Evolutionary conservation across 441 rosid genomes (phyloP).

Genomic region (Eruca vesicaria): DNA sequence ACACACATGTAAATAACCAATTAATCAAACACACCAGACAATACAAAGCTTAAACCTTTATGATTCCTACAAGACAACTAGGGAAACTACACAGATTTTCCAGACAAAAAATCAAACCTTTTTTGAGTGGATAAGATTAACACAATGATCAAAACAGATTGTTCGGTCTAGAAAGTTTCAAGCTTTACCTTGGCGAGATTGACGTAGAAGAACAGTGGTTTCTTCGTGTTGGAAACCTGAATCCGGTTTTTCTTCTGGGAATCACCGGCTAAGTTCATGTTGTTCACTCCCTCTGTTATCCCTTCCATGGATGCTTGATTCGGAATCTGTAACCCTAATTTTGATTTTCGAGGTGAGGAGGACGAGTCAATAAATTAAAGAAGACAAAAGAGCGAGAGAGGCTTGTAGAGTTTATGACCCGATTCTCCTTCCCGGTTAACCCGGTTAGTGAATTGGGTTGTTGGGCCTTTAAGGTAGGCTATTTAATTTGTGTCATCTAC

Average conservation of each 20-base stretch:
- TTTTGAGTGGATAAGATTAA: background rate
- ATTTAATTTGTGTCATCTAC: background rate
- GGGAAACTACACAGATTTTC: background rate
- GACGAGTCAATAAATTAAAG: background rate
- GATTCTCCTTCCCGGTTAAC: slow-evolving; percentile 16
- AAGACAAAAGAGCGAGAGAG: background rate
- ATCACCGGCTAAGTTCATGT: slow-evolving; percentile 47
- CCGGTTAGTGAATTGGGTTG: slow-evolving; percentile 11
- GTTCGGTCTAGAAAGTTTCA: background rate
- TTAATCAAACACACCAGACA: background rate
- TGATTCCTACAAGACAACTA: background rate
- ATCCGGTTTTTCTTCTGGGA: slow-evolving; percentile 71
- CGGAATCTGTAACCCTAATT: slow-evolving; percentile 30
- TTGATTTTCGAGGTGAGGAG: background rate
- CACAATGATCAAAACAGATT: background rate
- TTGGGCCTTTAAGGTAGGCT: background rate
- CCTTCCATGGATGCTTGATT: slow-evolving; percentile 56
- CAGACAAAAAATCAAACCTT: background rate
- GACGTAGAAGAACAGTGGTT: slow-evolving; percentile 88
- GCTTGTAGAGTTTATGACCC: background rate
- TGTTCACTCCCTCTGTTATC: slow-evolving; percentile 67
- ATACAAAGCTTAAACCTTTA: background rate
- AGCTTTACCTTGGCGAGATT: slow-evolving; percentile 80
- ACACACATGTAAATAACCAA: background rate
- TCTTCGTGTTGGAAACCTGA: slow-evolving; percentile 93